Conservation (phyloP, 371 early-diverging fungal genomes). For the Saksenaea vasiformis region DNA sequence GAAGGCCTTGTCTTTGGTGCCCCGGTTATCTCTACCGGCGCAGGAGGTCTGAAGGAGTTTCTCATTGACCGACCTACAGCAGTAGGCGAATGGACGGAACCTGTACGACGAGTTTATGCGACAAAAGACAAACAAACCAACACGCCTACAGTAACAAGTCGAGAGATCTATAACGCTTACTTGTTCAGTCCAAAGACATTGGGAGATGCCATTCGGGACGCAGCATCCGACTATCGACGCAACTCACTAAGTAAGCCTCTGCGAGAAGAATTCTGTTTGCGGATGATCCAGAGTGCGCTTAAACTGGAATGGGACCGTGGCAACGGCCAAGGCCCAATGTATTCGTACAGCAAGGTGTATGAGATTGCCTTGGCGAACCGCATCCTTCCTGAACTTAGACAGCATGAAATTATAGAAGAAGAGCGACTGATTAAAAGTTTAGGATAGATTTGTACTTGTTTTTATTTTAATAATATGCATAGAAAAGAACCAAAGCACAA, state of each 20-base stretch:
- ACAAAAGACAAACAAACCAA: slow-evolving; percentile 15
- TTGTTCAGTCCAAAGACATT: slow-evolving; percentile 41
- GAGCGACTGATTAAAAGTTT: slow-evolving; percentile 1
- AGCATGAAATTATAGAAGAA: slow-evolving; percentile 48
- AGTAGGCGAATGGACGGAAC: slow-evolving; percentile 12
- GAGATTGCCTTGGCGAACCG: slow-evolving; percentile 35
- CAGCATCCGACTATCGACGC: slow-evolving; percentile 31
- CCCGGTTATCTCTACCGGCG: slow-evolving; percentile 59
- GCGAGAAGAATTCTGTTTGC: slow-evolving; percentile 43
- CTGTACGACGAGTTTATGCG: slow-evolving; percentile 29
- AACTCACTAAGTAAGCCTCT: slow-evolving; percentile 16
- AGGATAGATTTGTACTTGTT: background rate
- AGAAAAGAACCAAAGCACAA: slow-evolving; percentile 5
- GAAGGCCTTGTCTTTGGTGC: slow-evolving; percentile 68
- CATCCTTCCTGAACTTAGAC: slow-evolving; percentile 22
- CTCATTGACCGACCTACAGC: slow-evolving; percentile 48
- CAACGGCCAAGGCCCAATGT: slow-evolving; percentile 38
- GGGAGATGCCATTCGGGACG: slow-evolving; percentile 42
- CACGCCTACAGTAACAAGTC: slow-evolving; percentile 36
- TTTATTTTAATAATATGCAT: background rate
- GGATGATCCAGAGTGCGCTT: slow-evolving; percentile 47
- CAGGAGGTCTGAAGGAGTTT: slow-evolving; percentile 60
- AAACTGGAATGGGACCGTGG: slow-evolving; percentile 53
- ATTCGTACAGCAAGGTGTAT: slow-evolving; percentile 48
- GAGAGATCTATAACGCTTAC: slow-evolving; percentile 58